Conservation (phyloP, 371 early-diverging fungal species). For the Haplosporangium sp. region DNA sequence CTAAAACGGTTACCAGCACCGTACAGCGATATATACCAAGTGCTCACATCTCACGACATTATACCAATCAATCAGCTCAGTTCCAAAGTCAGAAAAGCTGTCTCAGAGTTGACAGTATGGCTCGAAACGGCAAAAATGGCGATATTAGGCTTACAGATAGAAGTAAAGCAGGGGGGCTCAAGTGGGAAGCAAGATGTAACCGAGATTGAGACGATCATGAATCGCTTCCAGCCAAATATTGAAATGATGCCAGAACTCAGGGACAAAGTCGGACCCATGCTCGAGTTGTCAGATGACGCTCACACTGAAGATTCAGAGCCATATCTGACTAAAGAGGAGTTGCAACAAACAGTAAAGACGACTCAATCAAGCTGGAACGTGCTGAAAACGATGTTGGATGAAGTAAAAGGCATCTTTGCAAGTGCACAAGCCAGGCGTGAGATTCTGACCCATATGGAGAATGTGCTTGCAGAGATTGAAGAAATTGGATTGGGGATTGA, state of each 20-base stretch:
- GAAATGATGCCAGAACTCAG: conserved; percentile 59
- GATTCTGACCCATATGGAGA: conserved; percentile 56
- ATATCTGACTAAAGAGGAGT: conserved; percentile 27
- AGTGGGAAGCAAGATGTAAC: conserved; percentile 50
- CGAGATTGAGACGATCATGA: conserved; percentile 58
- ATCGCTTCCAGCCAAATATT: conserved; percentile 63
- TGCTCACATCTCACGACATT: conserved; percentile 55
- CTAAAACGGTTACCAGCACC: conserved; percentile 56
- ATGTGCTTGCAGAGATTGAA: conserved; percentile 51
- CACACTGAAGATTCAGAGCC: not conserved
- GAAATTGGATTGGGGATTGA: conserved; percentile 54
- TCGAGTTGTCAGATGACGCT: conserved; percentile 33
- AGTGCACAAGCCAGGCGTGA: conserved; percentile 46
- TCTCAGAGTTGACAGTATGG: conserved; percentile 58
- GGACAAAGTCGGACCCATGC: conserved; percentile 48
- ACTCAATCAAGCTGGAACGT: conserved; percentile 47
- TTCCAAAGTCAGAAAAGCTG: conserved; percentile 50
- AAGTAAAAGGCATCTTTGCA: conserved; percentile 52
- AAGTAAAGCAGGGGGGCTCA: conserved; percentile 53
- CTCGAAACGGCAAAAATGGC: conserved; percentile 66
- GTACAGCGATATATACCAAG: conserved; percentile 55
- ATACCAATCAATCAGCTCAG: conserved; percentile 51
- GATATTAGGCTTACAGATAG: conserved; percentile 62
- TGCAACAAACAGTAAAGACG: conserved; percentile 21
- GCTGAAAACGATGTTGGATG: conserved; percentile 45